Evolutionary conservation across 768 basidiomycete species (phyloP).

Genomic region (Cystofilobasidium bisporidii): DNA sequence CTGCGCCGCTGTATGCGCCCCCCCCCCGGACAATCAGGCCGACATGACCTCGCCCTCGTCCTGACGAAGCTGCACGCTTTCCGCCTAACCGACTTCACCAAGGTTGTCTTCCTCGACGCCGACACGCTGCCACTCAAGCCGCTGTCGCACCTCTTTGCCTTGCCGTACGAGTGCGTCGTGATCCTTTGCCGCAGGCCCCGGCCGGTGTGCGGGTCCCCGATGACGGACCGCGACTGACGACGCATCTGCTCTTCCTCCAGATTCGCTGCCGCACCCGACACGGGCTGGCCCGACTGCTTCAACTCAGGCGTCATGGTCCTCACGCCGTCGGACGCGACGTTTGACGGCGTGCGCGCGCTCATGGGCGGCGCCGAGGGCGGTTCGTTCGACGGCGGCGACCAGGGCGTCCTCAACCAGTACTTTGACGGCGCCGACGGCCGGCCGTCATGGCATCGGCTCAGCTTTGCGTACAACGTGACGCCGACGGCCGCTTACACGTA

Average conservation of each 20-base stretch:
- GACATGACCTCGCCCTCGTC: slow-evolving; percentile 82
- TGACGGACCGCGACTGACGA: no score
- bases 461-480: slow-evolving; percentile 93
- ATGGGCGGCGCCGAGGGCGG: slow-evolving; percentile 53
- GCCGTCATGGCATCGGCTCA: slow-evolving; percentile 82
- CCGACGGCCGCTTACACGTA: slow-evolving; percentile 98
- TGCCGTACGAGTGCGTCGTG: slow-evolving; percentile 48
- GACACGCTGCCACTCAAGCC: slow-evolving; percentile 46
- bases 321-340: slow-evolving; percentile 71
- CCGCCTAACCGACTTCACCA: slow-evolving; percentile 74
- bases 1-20: not conserved
- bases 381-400: slow-evolving; percentile 97
- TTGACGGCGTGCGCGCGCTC: slow-evolving; percentile 59
- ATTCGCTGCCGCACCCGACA: slow-evolving; percentile 90
- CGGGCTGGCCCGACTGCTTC: slow-evolving; percentile 99
- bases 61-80: slow-evolving; percentile 95
- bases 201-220: no score
- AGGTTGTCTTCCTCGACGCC: slow-evolving; percentile 68
- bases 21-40: slow-evolving; percentile 65
- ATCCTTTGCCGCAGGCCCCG: not conserved
- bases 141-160: slow-evolving; percentile 79
- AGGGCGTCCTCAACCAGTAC: slow-evolving; percentile 47
- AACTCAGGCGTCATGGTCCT: slow-evolving; percentile 93
- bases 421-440: slow-evolving; percentile 26
- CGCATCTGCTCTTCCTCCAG: slow-evolving; percentile 33